Evolutionary conservation across 2,329 filamentous ascomycete species (phyloP).

Genomic region (Pyricularia grisea): DNA sequence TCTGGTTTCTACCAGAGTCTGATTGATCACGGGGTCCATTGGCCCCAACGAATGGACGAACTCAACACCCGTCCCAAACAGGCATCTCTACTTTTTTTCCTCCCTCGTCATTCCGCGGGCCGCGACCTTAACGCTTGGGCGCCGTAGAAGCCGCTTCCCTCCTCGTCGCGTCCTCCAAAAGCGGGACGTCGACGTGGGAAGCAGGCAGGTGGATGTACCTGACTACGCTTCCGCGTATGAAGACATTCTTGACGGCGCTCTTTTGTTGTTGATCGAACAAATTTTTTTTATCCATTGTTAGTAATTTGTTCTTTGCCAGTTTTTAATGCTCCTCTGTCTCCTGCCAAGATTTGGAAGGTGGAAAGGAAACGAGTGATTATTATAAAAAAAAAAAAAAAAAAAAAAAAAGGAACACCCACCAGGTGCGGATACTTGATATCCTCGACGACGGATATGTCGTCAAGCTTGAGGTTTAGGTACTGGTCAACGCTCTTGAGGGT

Average conservation of each 20-base stretch:
- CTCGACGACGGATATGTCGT: constrained; percentile 87
- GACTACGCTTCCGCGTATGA: constrained; percentile 87
- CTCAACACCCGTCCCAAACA: background rate
- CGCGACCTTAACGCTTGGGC: constrained; percentile 11
- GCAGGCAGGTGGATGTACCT: constrained; percentile 85
- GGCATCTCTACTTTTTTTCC: background rate
- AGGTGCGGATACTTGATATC: constrained; percentile 93
- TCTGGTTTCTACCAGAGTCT: background rate
- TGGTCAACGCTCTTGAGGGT: constrained; percentile 96
- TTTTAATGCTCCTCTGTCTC: too few relatives aligned
- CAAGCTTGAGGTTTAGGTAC: constrained; percentile 97
- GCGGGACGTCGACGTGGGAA: constrained; percentile 70
- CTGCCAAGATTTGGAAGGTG: too few relatives aligned
- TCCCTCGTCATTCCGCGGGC: background rate
- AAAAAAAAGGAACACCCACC: constrained; percentile 32
- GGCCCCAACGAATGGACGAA: background rate
- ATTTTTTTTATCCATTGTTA: background rate
- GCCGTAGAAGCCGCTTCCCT: constrained; percentile 56
- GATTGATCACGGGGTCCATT: background rate
- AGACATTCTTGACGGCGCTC: constrained; percentile 87
- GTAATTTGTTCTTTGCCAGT: background rate
- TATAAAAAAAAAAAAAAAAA: background rate
- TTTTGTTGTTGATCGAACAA: constrained; percentile 15
- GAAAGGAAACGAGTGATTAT: background rate
- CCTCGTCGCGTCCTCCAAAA: constrained; percentile 85